These are phyloP conservation scores for Pyracantha coccinea DNA, from an alignment of 331 rosid species.

Conservation along the genomic window DNA sequence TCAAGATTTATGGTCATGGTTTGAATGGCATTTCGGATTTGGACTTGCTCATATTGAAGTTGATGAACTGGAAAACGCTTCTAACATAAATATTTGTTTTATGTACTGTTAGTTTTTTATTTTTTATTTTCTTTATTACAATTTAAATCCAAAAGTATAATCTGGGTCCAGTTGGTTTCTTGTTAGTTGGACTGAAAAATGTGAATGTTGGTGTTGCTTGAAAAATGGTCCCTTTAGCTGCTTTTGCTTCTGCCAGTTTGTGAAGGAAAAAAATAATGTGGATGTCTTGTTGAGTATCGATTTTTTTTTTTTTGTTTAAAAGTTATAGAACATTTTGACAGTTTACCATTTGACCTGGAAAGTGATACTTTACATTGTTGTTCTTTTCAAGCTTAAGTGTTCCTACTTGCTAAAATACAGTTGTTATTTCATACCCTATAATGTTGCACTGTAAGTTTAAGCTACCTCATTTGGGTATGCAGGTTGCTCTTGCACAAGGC, in stretches of 20 bases:
- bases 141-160: background rate
- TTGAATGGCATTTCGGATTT: background rate
- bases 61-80: background rate
- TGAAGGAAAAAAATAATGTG: background rate
- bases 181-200: no score
- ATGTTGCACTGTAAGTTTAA: constrained; percentile 16
- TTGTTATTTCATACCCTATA: background rate
- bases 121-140: background rate
- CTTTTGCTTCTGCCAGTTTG: no score
- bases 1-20: background rate
- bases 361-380: background rate
- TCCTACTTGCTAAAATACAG: background rate
- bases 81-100: background rate
- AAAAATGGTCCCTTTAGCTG: no score
- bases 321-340: background rate
- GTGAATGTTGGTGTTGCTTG: no score
- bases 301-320: background rate
- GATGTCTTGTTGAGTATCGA: background rate
- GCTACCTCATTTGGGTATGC: constrained; percentile 22
- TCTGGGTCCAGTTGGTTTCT: background rate
- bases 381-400: background rate
- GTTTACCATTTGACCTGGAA: background rate
- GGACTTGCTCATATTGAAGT: background rate
- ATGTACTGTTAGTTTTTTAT: background rate
- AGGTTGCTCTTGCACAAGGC: constrained; percentile 98